Conservation (phyloP, 2,329 filamentous ascomycete species). For the Beauveria sp. region DNA sequence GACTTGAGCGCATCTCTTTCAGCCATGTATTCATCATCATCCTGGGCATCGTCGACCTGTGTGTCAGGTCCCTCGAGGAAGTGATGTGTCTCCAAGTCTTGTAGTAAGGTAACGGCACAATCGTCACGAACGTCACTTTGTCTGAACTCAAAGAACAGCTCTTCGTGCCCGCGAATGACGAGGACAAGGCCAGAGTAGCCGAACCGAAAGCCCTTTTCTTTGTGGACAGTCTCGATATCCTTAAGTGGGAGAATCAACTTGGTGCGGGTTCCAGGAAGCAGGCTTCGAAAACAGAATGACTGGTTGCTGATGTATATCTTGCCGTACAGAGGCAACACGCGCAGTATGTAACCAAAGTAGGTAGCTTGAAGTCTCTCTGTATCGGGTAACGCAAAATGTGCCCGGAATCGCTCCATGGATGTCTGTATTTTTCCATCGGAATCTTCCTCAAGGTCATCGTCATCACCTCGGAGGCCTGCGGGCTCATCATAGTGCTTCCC, state of each 20-base stretch:
- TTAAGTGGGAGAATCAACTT: constrained; percentile 87
- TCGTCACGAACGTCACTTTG: constrained; percentile 75
- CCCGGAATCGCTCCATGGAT: constrained; percentile 74
- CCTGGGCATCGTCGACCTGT: constrained; percentile 59
- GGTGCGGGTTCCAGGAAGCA: constrained; percentile 81
- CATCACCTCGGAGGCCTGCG: constrained; percentile 42
- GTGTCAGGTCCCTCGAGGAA: constrained; percentile 63
- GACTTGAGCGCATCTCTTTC: constrained; percentile 76
- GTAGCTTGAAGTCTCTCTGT: constrained; percentile 79
- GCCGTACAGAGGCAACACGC: constrained; percentile 85
- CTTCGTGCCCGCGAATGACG: constrained; percentile 90
- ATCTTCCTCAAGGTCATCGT: constrained; percentile 48
- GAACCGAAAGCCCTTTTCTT: constrained; percentile 90
- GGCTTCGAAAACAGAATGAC: constrained; percentile 86
- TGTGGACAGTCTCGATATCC: constrained; percentile 88
- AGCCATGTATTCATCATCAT: constrained; percentile 66
- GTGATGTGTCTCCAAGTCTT: constrained; percentile 64
- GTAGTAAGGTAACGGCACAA: constrained; percentile 73
- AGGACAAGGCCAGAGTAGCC: constrained; percentile 86
- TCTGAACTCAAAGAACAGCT: constrained; percentile 92
- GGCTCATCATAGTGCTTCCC: constrained; percentile 77
- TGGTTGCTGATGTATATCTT: constrained; percentile 91
- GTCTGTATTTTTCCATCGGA: constrained; percentile 57
- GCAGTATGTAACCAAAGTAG: constrained; percentile 87
- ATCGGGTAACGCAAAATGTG: constrained; percentile 82